Percentiles rank a stretch among this genome's conserved stretches.
These are phyloP conservation scores for Canavalia gladiata DNA, from an alignment of 306 rosid genomes.

Conservation along the genomic window DNA sequence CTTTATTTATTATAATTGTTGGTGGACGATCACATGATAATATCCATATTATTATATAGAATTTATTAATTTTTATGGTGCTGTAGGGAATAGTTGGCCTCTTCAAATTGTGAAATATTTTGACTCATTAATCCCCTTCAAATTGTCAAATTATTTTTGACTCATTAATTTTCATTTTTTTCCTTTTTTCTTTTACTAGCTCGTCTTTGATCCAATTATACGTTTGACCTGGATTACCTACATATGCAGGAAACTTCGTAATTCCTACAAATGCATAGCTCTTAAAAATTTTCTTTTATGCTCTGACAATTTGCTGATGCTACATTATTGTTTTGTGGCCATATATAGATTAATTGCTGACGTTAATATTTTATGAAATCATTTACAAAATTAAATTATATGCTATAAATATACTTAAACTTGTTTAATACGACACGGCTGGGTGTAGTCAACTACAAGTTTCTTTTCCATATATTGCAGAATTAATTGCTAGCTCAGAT, in stretches of 20 bases:
- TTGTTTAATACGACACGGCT: background rate
- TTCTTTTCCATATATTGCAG: background rate
- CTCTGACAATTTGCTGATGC: too few species aligned
- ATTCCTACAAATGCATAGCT: background rate
- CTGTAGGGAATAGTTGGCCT: background rate
- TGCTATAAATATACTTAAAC: background rate
- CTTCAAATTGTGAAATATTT: too few species aligned
- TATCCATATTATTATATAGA: background rate
- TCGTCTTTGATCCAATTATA: background rate
- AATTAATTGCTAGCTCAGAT: background rate
- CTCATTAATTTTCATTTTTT: background rate
- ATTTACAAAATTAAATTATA: background rate
- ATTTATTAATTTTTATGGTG: background rate
- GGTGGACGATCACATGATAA: background rate
- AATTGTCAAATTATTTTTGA: constrained; percentile 15
- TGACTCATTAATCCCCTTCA: background rate
- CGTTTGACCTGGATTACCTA: background rate
- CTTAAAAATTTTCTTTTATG: background rate
- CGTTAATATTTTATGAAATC: background rate
- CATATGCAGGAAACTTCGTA: background rate
- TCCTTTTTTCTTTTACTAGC: background rate
- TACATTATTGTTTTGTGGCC: background rate
- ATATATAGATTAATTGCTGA: too few species aligned
- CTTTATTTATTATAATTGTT: background rate
- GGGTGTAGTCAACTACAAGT: background rate